A percentile compares a stretch with the other conserved stretches of the same genome.
Evolutionary conservation across 2,329 filamentous ascomycete genomes (phyloP).

Genomic region (Pyrenochaeta sp.): DNA sequence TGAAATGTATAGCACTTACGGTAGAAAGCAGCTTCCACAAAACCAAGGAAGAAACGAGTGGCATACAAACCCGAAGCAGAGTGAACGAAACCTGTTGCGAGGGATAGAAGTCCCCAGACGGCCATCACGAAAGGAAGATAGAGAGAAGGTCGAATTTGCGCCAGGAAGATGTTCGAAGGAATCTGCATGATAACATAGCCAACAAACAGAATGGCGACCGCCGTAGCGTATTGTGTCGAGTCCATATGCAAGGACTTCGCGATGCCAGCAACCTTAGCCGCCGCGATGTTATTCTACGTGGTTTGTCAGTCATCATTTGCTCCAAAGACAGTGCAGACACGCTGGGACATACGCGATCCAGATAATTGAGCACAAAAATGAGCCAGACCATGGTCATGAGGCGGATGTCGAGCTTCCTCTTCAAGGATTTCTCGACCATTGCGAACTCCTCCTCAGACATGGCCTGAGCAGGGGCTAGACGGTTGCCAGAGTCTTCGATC

Average conservation of each 20-base stretch:
- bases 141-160: slow-evolving; percentile 60
- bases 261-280: slow-evolving; percentile 34
- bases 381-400: no score
- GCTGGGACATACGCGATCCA: no score
- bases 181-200: slow-evolving; percentile 69
- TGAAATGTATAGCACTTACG: no score
- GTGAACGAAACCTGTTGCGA: slow-evolving; percentile 57
- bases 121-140: slow-evolving; percentile 61
- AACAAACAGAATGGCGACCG: slow-evolving; percentile 62
- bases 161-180: slow-evolving; percentile 66
- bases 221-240: slow-evolving; percentile 32
- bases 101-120: slow-evolving; percentile 51
- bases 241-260: slow-evolving; percentile 10
- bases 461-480: no score
- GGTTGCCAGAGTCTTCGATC: no score
- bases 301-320: no score
- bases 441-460: no score
- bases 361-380: no score
- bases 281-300: slow-evolving; percentile 40
- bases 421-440: no score
- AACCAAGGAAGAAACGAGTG: slow-evolving; percentile 51
- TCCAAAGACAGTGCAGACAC: no score
- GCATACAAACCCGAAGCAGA: slow-evolving; percentile 52
- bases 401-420: no score
- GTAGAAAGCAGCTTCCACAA: slow-evolving; percentile 31